phyloP scores from a whole-genome alignment of 441 rosid species.

The Eutrema salsugineum region DNA sequence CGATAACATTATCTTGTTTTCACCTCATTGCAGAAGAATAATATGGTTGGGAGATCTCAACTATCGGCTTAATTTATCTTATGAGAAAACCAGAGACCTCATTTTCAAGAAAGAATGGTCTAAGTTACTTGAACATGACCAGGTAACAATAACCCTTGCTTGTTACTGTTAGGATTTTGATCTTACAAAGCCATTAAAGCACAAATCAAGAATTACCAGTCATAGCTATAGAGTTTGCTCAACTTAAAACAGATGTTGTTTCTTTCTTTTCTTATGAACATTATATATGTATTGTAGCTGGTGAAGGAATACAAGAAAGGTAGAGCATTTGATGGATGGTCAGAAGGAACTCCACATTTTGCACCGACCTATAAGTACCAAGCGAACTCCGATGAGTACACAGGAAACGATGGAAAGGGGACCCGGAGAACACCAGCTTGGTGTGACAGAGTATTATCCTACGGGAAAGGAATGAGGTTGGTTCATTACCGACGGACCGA shows the following conservation, averaged over 20 bases:
- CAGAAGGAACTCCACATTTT: constrained; percentile 72
- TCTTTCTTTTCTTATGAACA: too few relatives aligned
- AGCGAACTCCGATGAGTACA: constrained; percentile 67
- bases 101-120: constrained; percentile 73
- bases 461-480: constrained; percentile 81
- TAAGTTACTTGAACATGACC: constrained; percentile 66
- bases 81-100: constrained; percentile 63
- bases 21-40: constrained; percentile 36
- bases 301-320: constrained; percentile 73
- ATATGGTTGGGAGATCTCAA: constrained; percentile 97
- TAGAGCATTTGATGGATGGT: constrained; percentile 88
- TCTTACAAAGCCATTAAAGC: not conserved
- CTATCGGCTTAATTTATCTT: constrained; percentile 79
- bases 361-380: constrained; percentile 96
- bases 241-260: not conserved
- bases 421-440: constrained; percentile 88
- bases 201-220: not conserved
- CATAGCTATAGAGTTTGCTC: not conserved
- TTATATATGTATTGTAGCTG: constrained; percentile 45
- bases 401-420: constrained; percentile 60
- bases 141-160: constrained; percentile 44
- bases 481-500: constrained; percentile 71
- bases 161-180: not conserved
- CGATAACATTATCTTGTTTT: not conserved
- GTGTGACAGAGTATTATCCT: constrained; percentile 89